A percentile compares a stretch with the other conserved stretches of the same genome.
Conservation (phyloP, 169 alveolate species). For the Cryptosporidium tyzzeri region DNA sequence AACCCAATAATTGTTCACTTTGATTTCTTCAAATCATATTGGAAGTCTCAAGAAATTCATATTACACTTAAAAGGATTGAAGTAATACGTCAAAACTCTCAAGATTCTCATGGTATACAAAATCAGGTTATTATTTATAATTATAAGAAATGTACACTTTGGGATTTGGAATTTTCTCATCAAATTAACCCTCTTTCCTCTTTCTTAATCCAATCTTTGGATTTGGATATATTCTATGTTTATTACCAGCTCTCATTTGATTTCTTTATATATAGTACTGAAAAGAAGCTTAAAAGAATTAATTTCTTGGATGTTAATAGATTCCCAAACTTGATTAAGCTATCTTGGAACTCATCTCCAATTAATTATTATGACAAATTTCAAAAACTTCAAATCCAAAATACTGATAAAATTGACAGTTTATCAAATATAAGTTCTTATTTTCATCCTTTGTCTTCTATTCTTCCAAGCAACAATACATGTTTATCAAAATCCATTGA, state of each 20-base stretch:
- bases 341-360: constrained; percentile 61
- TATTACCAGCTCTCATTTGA: constrained; percentile 44
- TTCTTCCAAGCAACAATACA: constrained; percentile 8
- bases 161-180: constrained; percentile 60
- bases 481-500: neutral
- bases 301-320: constrained; percentile 18
- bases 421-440: neutral
- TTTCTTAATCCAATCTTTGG: constrained; percentile 2
- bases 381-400: constrained; percentile 3
- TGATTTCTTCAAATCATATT: constrained; percentile 2
- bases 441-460: constrained; percentile 4
- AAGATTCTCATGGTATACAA: neutral
- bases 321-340: constrained; percentile 30
- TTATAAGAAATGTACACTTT: constrained; percentile 61
- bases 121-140: neutral
- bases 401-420: neutral
- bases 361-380: neutral
- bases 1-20: constrained; percentile 28
- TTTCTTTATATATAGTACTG: constrained; percentile 34
- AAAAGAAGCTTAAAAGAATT: constrained; percentile 4
- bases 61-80: constrained; percentile 37
- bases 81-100: neutral
- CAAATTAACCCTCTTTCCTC: constrained; percentile 33
- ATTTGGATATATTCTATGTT: neutral
- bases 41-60: constrained; percentile 71